Base-by-base conservation (phyloP, 306 rosid genomes). In the Macrotyloma uniflorum region DNA sequence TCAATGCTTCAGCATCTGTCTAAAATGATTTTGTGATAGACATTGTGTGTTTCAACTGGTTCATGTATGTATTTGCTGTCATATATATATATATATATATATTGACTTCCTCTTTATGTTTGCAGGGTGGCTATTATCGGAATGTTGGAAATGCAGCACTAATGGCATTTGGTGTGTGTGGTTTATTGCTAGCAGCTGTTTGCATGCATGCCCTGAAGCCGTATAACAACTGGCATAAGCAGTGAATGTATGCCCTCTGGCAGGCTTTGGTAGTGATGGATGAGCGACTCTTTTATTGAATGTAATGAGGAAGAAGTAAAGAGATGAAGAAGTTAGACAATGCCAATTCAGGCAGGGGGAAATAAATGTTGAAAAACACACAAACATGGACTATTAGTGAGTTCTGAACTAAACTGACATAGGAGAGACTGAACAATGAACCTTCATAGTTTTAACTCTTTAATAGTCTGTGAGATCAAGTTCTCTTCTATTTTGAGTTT, bases 141-240 rank as follows among this genome's bases (percentile, higher is more conserved):
- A 85, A 72, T 83, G 86, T 93, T 19, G 90, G 83, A 75, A 93
- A 93, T 76, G 85, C 97, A 28, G 65, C 86, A 40, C 67, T 93
- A 74, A 78, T 94, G 78, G 88, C 87, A 32, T 78, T 92, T 82
- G 86, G 90, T 33, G 95, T 87, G 42, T 30, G 91, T 74, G 89
- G 97, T 69, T 76, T 94, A 72, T 82, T 92, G 80, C 72, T 90
- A 61, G 89, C 97, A 32, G 97, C 97, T 57, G 91, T 88, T 70
- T 80, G 93, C 83, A 87, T 94, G 93, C 89, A 89, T 80, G 79
- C 87, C 70, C 86, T 92, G 89, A 94, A 90, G 84, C 97, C 97
- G 0, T 92, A 92, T 86, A 91, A 90, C 66, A 90, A 83, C 72
- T 86, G 95, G 94, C 89, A 80, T 78, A 89, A 92, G 68, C 82